Conservation (phyloP, 2,329 filamentous ascomycete species). For the Diaporthe capsici region DNA sequence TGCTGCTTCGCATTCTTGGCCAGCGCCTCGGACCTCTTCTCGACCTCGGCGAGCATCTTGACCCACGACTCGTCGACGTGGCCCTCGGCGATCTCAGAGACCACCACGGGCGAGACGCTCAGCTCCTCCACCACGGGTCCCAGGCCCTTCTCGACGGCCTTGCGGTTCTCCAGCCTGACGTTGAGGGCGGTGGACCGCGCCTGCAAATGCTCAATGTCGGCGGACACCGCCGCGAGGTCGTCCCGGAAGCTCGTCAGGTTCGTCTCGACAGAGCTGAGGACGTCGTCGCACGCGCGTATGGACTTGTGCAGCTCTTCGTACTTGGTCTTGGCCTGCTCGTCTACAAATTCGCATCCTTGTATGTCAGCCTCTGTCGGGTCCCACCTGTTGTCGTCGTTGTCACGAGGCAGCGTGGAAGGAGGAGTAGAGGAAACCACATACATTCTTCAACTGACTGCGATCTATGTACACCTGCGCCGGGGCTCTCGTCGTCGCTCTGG, state of each 20-base stretch:
- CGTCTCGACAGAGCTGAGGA: conserved; percentile 91
- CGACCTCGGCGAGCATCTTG: conserved; percentile 85
- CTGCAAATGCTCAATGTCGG: conserved; percentile 95
- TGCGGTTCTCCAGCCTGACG: conserved; percentile 88
- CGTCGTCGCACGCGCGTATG: conserved; percentile 91
- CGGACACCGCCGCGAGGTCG: conserved; percentile 91
- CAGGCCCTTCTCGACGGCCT: conserved; percentile 88
- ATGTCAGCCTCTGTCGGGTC: conserved; percentile 17
- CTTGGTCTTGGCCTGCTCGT: conserved; percentile 84
- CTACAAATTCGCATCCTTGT: conserved; percentile 55
- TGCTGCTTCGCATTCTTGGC: conserved; percentile 75
- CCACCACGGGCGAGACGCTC: conserved; percentile 85
- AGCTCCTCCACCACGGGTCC: conserved; percentile 93
- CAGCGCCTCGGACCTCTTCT: conserved; percentile 80
- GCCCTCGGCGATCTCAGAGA: conserved; percentile 89
- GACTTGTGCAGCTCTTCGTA: conserved; percentile 93
- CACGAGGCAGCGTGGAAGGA: conserved; percentile 31
- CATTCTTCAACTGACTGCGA: conserved; percentile 80
- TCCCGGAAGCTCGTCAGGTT: conserved; percentile 95
- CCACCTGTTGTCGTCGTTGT: conserved; percentile 7
- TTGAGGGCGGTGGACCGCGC: conserved; percentile 87
- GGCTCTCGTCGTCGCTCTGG: conserved; percentile 48
- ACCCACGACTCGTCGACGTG: conserved; percentile 92
- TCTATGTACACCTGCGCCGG: conserved; percentile 57
- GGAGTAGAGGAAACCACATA: conserved; percentile 60